Evolutionary conservation across 2,329 filamentous ascomycete genomes (phyloP), one percentile per base, ranked within the genome.

Genomic region (Pezicula carpinea): DNA sequence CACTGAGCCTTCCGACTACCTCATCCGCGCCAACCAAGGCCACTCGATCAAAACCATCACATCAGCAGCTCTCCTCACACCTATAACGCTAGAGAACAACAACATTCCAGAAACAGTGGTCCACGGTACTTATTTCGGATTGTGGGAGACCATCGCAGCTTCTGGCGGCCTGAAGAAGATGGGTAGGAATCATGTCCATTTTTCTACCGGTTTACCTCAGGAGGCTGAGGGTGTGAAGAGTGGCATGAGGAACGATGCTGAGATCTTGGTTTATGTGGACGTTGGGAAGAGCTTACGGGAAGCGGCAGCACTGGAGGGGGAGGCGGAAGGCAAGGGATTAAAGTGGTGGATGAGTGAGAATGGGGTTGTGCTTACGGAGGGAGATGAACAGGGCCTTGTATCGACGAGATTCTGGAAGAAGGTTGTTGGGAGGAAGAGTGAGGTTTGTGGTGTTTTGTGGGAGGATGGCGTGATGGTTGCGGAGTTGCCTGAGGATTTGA

Each of bases 21-120:
- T 95, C 26, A 96, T 99, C 69, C 89, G 93, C 60, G 93, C 93
- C 22, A 96, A 95, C 62, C 93, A 97, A 70, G 93, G 93, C 46
- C 93, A 97, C 72, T 89, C 82, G 59, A 87, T 99, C 62, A 81
- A 82, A 60, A 69, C 81, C 14, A 70, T 83, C 6, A 84, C 88
- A 22, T 81, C 81, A n/a, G 80, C 84, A 39, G 77, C 77, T 0
- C 76, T 95, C 2, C 78, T 96, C 3, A 76, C 74, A 17, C 82
- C 84, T 6, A 73, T 96, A 48, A 83, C 80, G 1, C 62, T 80
- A 1, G 75, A 76, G 29, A 68, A 64, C 6, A 75, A 60, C 19
- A 79, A 79, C 52, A 58, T 91, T 1, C 89, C 89, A 0, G 61
- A 72, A 0, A 72, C 76, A 0, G 88, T 90, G 3, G 80, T 97